Percentiles rank a stretch among this genome's conserved stretches.
Evolutionary conservation across 73 alveolate genomes (phyloP).

Genomic region (Paramecium biaurelia): DNA sequence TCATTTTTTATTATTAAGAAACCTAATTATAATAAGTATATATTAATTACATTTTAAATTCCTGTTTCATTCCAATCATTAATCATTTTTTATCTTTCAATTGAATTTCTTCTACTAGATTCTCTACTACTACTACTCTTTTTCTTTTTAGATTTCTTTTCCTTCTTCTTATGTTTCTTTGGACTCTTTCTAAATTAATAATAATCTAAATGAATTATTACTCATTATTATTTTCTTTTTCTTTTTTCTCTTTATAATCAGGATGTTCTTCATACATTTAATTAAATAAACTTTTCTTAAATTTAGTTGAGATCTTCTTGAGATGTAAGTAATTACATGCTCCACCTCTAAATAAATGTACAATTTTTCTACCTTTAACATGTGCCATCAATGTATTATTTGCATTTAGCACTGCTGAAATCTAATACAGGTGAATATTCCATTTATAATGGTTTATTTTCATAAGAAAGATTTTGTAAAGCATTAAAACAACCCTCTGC

Average conservation of each 20-base stretch:
- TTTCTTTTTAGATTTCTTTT: neutral
- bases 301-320: constrained; percentile 92
- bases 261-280: constrained; percentile 99
- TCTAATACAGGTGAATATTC: constrained; percentile 99
- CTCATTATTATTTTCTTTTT: constrained; percentile 65
- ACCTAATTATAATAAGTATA: neutral
- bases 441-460: constrained; percentile 81
- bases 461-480: constrained; percentile 95
- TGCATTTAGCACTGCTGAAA: constrained; percentile 98
- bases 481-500: constrained; percentile 94
- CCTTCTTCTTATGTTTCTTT: constrained; percentile 22
- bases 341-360: constrained; percentile 88
- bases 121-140: constrained; percentile 2
- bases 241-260: constrained; percentile 85
- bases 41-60: constrained; percentile 33
- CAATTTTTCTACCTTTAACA: constrained; percentile 80
- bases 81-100: constrained; percentile 43
- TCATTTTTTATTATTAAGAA: constrained; percentile 20
- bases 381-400: constrained; percentile 96
- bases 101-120: constrained; percentile 45
- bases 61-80: constrained; percentile 56
- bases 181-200: neutral
- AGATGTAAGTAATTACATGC: constrained; percentile 99
- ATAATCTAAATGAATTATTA: neutral
- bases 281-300: constrained; percentile 85